Percentiles rank a stretch among this genome's conserved stretches.
Conservation (phyloP, 306 rosid genomes). For the Lagenaria siceraria region DNA sequence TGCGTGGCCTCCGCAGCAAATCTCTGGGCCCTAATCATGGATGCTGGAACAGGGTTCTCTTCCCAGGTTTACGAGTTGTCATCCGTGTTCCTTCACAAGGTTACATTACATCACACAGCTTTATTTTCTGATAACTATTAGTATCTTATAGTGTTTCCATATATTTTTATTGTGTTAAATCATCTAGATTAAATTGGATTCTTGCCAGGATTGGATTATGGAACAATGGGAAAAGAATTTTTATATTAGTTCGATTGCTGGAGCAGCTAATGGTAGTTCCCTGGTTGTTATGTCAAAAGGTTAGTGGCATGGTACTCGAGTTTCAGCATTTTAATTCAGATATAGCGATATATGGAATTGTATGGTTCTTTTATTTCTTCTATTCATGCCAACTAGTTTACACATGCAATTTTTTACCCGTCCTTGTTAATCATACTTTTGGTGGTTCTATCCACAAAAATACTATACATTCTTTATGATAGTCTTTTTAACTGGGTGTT, state of each 20-base stretch:
- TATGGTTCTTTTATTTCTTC: background rate
- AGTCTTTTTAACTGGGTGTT: background rate
- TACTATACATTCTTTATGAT: background rate
- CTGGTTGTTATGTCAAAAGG: slow-evolving; percentile 98
- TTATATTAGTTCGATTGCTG: slow-evolving; percentile 88
- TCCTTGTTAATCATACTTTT: background rate
- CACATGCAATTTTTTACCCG: background rate
- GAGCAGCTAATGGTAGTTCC: slow-evolving; percentile 80
- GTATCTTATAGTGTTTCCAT: background rate
- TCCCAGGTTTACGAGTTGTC: slow-evolving; percentile 86
- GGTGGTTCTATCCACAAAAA: background rate
- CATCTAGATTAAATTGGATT: slow-evolving; percentile 6
- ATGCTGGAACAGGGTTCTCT: slow-evolving; percentile 85
- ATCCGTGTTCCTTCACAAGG: slow-evolving; percentile 76
- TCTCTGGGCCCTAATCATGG: slow-evolving; percentile 92
- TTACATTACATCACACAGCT: slow-evolving; percentile 11
- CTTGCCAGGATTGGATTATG: slow-evolving; percentile 86
- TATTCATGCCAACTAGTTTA: background rate
- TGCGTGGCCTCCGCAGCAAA: slow-evolving; percentile 64
- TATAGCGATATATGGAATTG: background rate
- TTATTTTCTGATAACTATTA: slow-evolving; percentile 12
- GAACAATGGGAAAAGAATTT: slow-evolving; percentile 95
- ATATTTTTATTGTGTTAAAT: background rate
- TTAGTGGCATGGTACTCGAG: slow-evolving; percentile 11
- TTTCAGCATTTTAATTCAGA: background rate